Evolutionary conservation across 2,329 filamentous ascomycete species (phyloP).

Genomic region (Ophiocordyceps camponoti-saundersi): DNA sequence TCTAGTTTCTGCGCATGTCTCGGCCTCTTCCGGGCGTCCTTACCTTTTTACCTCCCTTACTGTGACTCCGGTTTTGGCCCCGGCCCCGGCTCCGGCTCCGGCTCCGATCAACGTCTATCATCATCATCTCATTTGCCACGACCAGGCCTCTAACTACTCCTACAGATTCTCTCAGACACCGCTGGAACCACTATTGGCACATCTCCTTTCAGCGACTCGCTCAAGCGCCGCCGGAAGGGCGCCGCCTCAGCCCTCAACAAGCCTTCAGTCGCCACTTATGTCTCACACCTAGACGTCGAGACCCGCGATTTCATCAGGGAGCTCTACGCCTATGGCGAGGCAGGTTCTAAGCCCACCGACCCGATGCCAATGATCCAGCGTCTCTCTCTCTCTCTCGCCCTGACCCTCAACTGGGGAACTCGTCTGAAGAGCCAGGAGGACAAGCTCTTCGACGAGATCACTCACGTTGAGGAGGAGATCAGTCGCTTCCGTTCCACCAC

Average conservation of each 20-base stretch:
- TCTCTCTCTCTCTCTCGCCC: slow-evolving; percentile 40
- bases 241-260: slow-evolving; percentile 49
- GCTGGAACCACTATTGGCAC: slow-evolving; percentile 53
- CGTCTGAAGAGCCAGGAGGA: slow-evolving; percentile 41
- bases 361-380: slow-evolving; percentile 54
- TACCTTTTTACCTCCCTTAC: neutral
- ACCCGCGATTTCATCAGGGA: slow-evolving; percentile 46
- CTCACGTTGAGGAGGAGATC: slow-evolving; percentile 43
- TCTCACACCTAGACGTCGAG: slow-evolving; percentile 44
- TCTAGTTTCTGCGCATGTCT: too few species aligned
- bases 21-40: neutral
- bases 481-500: slow-evolving; percentile 42
- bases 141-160: neutral
- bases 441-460: slow-evolving; percentile 43
- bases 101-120: neutral
- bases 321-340: slow-evolving; percentile 37
- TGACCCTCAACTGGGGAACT: slow-evolving; percentile 51
- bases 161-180: slow-evolving; percentile 43
- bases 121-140: too few species aligned
- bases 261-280: slow-evolving; percentile 44
- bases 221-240: slow-evolving; percentile 47
- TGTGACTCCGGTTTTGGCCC: neutral
- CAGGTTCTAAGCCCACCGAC: slow-evolving; percentile 36
- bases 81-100: neutral
- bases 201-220: slow-evolving; percentile 45